Conservation (phyloP, 495 filamentous ascomycete genomes). For the Penicillium goetzii region DNA sequence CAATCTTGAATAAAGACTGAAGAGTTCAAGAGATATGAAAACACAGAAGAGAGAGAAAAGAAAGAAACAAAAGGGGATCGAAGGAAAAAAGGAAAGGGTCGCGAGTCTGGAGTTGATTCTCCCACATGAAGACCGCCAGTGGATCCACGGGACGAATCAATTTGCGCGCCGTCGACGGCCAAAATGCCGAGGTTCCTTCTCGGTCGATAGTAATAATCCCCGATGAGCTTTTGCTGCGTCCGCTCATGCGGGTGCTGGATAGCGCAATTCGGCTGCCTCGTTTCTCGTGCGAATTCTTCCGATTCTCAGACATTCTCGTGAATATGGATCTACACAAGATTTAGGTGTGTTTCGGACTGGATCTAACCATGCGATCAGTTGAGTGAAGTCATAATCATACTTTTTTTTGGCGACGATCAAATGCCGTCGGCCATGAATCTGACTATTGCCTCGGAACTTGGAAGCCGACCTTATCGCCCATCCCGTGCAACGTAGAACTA, state of each 20-base stretch:
- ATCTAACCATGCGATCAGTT: constrained; percentile 2
- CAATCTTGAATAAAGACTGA: neutral
- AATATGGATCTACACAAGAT: neutral
- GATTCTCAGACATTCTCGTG: constrained; percentile 12
- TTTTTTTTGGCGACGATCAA: constrained; percentile 18
- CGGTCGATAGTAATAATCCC: constrained; percentile 11
- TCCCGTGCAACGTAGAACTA: constrained; percentile 10
- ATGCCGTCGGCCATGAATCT: constrained; percentile 22
- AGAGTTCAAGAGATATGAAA: neutral
- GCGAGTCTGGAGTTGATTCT: constrained; percentile 22
- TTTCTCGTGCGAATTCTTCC: constrained; percentile 9
- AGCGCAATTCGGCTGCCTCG: neutral
- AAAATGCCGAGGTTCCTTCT: constrained; percentile 42
- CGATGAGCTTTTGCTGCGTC: neutral
- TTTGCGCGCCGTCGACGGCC: constrained; percentile 27
- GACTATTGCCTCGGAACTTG: constrained; percentile 31
- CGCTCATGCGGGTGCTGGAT: neutral
- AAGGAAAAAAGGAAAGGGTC: constrained; percentile 24
- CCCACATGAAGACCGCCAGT: constrained; percentile 41
- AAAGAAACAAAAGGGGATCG: constrained; percentile 1
- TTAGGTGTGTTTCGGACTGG: neutral
- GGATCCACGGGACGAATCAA: constrained; percentile 43
- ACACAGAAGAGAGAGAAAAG: neutral
- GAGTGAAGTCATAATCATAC: constrained; percentile 12
- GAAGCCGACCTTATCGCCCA: constrained; percentile 17